phyloP scores from a whole-genome alignment of 2,329 filamentous ascomycete species.

The Fusarium palustre region DNA sequence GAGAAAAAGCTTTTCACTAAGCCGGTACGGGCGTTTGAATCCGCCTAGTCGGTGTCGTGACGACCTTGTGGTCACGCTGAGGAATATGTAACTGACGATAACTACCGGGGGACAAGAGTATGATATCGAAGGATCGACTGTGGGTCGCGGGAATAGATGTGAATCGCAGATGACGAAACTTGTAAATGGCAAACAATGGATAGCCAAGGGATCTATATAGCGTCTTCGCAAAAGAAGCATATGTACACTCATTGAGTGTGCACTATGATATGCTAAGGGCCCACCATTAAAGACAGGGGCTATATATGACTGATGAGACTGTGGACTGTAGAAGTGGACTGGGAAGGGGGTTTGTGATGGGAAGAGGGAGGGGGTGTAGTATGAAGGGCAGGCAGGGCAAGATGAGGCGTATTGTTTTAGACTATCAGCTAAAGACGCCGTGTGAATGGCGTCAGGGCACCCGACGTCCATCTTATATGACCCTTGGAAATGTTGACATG shows the following conservation, averaged over 20 bases:
- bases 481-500: conserved; percentile 13
- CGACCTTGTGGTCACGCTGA: conserved; percentile 42
- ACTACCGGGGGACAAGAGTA: conserved; percentile 27
- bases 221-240: conserved; percentile 38
- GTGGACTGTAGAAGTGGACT: conserved; percentile 21
- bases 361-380: conserved; percentile 36
- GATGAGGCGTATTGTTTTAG: conserved; percentile 45
- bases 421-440: conserved; percentile 37
- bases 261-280: conserved; percentile 37
- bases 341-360: conserved; percentile 28
- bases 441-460: conserved; percentile 41
- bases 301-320: conserved; percentile 39
- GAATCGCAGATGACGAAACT: conserved; percentile 45
- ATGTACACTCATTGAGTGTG: conserved; percentile 21
- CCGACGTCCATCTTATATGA: conserved; percentile 13
- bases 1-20: conserved; percentile 38
- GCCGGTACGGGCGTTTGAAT: conserved; percentile 40
- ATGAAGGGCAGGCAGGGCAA: conserved; percentile 38
- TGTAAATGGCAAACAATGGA: conserved; percentile 38
- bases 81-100: conserved; percentile 40
- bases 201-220: conserved; percentile 46
- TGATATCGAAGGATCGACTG: conserved; percentile 27
- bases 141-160: conserved; percentile 41
- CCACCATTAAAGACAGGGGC: conserved; percentile 43
- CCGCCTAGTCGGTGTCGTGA: conserved; percentile 44